Evolutionary conservation across 2,329 filamentous ascomycete genomes (phyloP).

Genomic region (Colletotrichum sp.): DNA sequence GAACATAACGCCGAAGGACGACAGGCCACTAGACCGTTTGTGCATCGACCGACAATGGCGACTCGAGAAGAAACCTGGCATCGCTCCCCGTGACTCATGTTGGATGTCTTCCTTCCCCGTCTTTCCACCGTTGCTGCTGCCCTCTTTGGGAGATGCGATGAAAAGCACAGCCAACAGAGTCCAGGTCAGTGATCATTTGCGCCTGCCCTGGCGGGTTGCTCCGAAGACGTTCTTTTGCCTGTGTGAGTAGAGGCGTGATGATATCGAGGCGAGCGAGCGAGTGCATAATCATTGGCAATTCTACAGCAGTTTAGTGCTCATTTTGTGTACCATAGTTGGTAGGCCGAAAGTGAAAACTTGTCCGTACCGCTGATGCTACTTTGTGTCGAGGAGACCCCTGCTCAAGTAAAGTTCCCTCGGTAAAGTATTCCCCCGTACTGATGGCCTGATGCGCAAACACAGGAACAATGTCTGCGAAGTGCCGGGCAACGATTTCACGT

Average conservation of each 20-base stretch:
- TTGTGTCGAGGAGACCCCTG: not conserved
- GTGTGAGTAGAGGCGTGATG: not conserved
- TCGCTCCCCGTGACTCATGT: not conserved
- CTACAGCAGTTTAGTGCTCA: not conserved
- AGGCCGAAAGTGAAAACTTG: not conserved
- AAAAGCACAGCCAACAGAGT: not conserved
- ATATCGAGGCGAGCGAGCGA: not conserved
- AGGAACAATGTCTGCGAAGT: not conserved
- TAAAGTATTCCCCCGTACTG: conserved; percentile 4
- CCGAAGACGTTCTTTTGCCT: not conserved
- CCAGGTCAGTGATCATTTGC: not conserved
- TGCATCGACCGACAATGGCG: not conserved
- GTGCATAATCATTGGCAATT: not conserved
- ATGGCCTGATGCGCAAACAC: not conserved
- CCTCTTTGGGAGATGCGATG: not conserved
- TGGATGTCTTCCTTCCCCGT: not conserved
- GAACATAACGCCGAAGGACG: not conserved
- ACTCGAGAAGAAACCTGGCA: not conserved
- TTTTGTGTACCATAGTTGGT: not conserved
- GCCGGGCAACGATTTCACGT: not conserved
- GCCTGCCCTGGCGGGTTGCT: not conserved
- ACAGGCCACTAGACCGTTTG: not conserved
- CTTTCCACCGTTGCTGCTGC: not conserved
- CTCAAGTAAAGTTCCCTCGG: not conserved
- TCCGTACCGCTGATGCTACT: conserved; percentile 8